Conservation (phyloP, 495 filamentous ascomycete species). For the Neurospora tetrasperma region DNA sequence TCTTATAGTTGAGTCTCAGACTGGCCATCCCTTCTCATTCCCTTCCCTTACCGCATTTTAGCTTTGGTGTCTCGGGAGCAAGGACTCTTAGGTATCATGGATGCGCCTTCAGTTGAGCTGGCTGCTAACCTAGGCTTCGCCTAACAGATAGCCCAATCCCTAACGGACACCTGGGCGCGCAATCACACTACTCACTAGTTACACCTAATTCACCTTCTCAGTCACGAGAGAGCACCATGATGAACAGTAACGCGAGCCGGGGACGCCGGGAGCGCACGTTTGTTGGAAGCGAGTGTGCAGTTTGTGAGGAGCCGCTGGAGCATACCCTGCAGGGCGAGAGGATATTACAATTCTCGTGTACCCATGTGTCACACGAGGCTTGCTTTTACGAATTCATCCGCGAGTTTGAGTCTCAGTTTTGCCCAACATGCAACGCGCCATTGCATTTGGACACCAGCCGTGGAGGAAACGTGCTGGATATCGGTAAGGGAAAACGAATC, state of each 20-base stretch:
- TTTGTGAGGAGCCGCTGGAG: conserved; percentile 95
- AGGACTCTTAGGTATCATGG: neutral
- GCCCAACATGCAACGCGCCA: conserved; percentile 88
- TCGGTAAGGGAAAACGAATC: conserved; percentile 47
- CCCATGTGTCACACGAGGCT: conserved; percentile 93
- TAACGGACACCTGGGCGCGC: conserved; percentile 28
- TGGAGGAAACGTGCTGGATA: conserved; percentile 87
- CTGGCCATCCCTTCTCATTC: neutral
- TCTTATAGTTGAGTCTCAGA: neutral
- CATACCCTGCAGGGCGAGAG: conserved; percentile 92
- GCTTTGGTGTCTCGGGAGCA: conserved; percentile 2
- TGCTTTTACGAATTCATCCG: conserved; percentile 99
- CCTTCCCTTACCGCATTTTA: neutral
- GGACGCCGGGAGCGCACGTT: conserved; percentile 89
- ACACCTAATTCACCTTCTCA: conserved; percentile 28
- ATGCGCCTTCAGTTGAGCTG: conserved; percentile 6
- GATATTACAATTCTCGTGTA: conserved; percentile 91
- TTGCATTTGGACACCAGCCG: conserved; percentile 89
- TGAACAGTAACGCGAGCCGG: conserved; percentile 69
- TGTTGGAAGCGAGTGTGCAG: conserved; percentile 86
- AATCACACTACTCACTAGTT: conserved; percentile 33
- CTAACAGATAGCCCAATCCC: conserved; percentile 29
- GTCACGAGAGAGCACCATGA: conserved; percentile 43
- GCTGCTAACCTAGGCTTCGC: neutral
- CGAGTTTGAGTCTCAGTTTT: conserved; percentile 89